Evolutionary conservation across 139 green algal genomes (phyloP).

Genomic region (Asterochloris erici): DNA sequence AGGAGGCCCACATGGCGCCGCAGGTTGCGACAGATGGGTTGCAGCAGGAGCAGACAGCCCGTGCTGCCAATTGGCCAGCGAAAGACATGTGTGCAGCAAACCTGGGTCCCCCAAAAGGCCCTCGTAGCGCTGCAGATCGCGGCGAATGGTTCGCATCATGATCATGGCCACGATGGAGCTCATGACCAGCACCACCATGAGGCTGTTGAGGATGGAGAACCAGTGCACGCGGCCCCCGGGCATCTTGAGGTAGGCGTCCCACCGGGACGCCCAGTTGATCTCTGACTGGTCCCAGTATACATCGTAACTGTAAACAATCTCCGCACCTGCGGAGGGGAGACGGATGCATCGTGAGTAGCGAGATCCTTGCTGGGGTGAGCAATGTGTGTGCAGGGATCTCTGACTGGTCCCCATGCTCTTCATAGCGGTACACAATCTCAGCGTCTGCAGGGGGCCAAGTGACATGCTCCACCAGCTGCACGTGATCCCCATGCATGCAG

Average conservation of each 20-base stretch:
- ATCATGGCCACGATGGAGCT: conserved; percentile 86
- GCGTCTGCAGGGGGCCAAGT: too few relatives aligned
- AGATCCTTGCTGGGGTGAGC: neutral
- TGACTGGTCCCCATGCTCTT: too few relatives aligned
- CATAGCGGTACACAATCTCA: too few relatives aligned
- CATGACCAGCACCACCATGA: conserved; percentile 95
- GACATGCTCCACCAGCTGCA: too few relatives aligned
- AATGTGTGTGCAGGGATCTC: neutral
- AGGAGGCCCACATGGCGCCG: too few relatives aligned
- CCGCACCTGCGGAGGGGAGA: conserved; percentile 5
- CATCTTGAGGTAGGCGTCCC: conserved; percentile 97
- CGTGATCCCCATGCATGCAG: too few relatives aligned
- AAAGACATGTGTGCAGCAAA: neutral
- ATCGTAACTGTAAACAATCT: conserved; percentile 82
- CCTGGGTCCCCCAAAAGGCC: conserved; percentile 79
- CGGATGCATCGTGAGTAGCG: neutral
- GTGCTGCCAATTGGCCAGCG: too few relatives aligned
- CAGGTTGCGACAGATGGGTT: too few relatives aligned
- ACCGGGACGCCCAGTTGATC: conserved; percentile 87
- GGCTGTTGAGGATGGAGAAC: conserved; percentile 95
- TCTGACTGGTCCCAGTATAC: conserved; percentile 84
- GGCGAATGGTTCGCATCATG: conserved; percentile 84
- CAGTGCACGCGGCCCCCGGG: conserved; percentile 87
- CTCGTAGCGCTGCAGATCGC: conserved; percentile 92
- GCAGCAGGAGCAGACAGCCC: too few relatives aligned